phyloP scores from a whole-genome alignment of 2,329 filamentous ascomycete species.

The Colletotrichum gigasporum region DNA sequence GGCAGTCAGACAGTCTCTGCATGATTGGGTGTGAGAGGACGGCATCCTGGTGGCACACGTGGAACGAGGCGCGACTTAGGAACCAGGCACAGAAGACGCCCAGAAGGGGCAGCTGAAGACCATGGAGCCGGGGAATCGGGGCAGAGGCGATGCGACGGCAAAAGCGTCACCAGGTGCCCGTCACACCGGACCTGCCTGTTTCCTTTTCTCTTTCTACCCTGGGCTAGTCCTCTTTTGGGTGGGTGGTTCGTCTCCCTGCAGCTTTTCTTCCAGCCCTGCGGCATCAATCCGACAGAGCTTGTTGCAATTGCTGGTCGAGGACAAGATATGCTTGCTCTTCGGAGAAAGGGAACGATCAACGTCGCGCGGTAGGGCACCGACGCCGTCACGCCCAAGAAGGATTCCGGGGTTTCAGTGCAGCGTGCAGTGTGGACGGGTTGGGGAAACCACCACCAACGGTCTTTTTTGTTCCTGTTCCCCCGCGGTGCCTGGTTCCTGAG shows the following conservation, averaged over 20 bases:
- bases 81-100: not conserved
- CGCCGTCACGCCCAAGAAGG: not conserved
- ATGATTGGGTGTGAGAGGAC: conserved; percentile 1
- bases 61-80: not conserved
- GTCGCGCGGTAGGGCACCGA: conserved; percentile 15
- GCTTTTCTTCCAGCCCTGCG: not conserved
- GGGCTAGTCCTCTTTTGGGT: not conserved
- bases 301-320: not conserved
- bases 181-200: not conserved
- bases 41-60: conserved; percentile 12
- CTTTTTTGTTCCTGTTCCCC: not conserved
- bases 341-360: not conserved
- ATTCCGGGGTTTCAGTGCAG: conserved; percentile 5
- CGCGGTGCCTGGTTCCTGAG: conserved; percentile 14
- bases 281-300: not conserved
- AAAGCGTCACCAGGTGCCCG: conserved; percentile 7
- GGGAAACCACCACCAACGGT: conserved; percentile 9
- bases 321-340: not conserved
- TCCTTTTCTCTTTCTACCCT: not conserved
- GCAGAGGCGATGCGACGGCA: conserved; percentile 18
- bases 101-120: not conserved
- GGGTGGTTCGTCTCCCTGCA: not conserved
- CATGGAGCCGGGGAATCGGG: not conserved
- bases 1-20: not conserved
- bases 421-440: not conserved